Evolutionary conservation across 306 rosid genomes (phyloP), one percentile per base, ranked within the genome.

Genomic region (Ammopiptanthus mongolicus): DNA sequence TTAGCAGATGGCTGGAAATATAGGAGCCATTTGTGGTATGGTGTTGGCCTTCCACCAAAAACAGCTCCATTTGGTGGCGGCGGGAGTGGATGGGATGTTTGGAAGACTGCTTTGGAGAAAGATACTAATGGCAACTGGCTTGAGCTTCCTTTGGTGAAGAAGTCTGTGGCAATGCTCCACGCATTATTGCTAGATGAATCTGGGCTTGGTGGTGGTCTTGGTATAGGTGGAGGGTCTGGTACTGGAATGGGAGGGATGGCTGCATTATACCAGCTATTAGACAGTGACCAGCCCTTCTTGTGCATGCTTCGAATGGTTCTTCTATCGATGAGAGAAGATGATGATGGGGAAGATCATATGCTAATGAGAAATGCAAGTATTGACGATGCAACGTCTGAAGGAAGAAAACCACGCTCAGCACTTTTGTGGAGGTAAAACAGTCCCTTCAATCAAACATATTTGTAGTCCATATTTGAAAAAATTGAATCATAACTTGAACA

Each of bases 171-270:
- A 77, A 95, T 95, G 99, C 99, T 95, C 71, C 99, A 95, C 84
- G 97, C 99, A 28, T 84, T 95, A 68, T 89, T 95, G 64, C 83
- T 95, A 75, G 99, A 95, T 80, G 99, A 95, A 81, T 92, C 97
- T 51, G 97, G 99, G 80, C 97, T 95, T 59, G 99, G 99, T 72
- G 99, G 99, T 80, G 99, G 99, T 73, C 99, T 95, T 85, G 98
- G 99, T 70, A 95, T 95, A 34, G 99, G 99, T 69, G 97, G 99
- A 69, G 99, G 99, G 55, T 95, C 99, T 37, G 99, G 99, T 74
- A 95, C 99, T 36, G 99, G 99, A 85, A 95, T 95, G 99, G 99
- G 99, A 78, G 99, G 97, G 42, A 92, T 95, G 99, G 73, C 99
- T 69, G 89, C 97, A 56, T 82, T 95, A 57, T 95, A 90, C 88